Evolutionary conservation across 1,139 yeast genomes (phyloP).

Genomic region (Taphrina pruni): DNA sequence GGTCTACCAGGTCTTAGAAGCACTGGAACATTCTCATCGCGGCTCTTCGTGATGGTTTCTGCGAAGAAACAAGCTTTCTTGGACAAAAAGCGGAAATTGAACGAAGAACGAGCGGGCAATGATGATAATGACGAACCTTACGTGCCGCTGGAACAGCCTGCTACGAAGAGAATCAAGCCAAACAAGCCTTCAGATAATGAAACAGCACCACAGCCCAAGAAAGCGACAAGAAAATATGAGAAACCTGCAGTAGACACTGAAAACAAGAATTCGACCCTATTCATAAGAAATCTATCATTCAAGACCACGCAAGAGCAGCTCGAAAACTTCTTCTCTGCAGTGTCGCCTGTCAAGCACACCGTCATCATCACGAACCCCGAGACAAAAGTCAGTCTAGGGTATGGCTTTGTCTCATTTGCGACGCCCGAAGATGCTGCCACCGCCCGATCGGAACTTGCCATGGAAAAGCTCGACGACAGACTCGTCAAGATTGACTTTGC

Average conservation of each 20-base stretch:
- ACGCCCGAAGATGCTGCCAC: constrained; percentile 80
- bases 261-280: constrained; percentile 54
- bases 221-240: constrained; percentile 7
- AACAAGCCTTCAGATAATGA: background rate
- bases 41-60: constrained; percentile 19
- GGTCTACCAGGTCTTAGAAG: no score
- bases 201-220: background rate
- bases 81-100: constrained; percentile 28
- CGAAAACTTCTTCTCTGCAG: constrained; percentile 77
- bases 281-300: constrained; percentile 83
- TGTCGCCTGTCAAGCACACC: constrained; percentile 95
- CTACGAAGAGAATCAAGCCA: constrained; percentile 7
- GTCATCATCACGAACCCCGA: constrained; percentile 82
- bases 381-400: constrained; percentile 77
- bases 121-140: background rate
- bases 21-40: no score
- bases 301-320: constrained; percentile 82
- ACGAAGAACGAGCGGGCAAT: constrained; percentile 9
- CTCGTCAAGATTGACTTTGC: constrained; percentile 83
- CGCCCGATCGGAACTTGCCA: constrained; percentile 74
- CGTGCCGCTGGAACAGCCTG: constrained; percentile 13
- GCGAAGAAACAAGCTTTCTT: constrained; percentile 39
- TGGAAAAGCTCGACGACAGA: constrained; percentile 68
- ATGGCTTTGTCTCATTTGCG: constrained; percentile 92
- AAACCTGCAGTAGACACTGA: constrained; percentile 25